A percentile compares a stretch with the other conserved stretches of the same genome.
Conservation (phyloP, 2,329 filamentous ascomycete genomes). For the Nemania diffusa region DNA sequence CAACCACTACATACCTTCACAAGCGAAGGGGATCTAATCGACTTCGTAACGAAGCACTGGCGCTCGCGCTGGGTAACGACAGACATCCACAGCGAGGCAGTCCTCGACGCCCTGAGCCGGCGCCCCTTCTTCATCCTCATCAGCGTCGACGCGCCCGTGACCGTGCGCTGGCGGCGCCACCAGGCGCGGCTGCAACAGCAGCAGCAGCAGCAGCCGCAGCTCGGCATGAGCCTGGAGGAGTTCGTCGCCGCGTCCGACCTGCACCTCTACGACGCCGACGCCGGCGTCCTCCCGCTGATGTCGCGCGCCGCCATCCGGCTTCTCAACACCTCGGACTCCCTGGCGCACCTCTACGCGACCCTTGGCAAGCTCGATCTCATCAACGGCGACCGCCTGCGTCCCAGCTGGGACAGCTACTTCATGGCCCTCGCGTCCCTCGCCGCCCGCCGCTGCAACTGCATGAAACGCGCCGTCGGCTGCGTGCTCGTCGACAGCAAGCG, state of each 20-base stretch:
- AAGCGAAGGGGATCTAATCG: slow-evolving; percentile 74
- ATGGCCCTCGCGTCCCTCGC: slow-evolving; percentile 96
- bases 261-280: slow-evolving; percentile 75
- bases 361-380: slow-evolving; percentile 80
- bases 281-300: slow-evolving; percentile 79
- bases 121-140: slow-evolving; percentile 94
- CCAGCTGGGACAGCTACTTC: slow-evolving; percentile 97
- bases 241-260: slow-evolving; percentile 72
- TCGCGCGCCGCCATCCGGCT: slow-evolving; percentile 85
- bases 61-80: slow-evolving; percentile 85
- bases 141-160: slow-evolving; percentile 89
- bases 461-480: slow-evolving; percentile 96
- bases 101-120: slow-evolving; percentile 78
- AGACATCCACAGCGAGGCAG: slow-evolving; percentile 77
- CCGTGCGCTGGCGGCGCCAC: slow-evolving; percentile 83
- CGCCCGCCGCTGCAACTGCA: slow-evolving; percentile 92
- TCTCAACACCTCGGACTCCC: slow-evolving; percentile 81
- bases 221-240: slow-evolving; percentile 58
- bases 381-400: slow-evolving; percentile 81
- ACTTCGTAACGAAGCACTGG: slow-evolving; percentile 89
- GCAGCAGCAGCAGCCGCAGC: neutral
- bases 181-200: slow-evolving; percentile 50
- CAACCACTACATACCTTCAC: slow-evolving; percentile 60
- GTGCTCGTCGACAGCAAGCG: slow-evolving; percentile 84
- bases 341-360: slow-evolving; percentile 76